Base-by-base conservation (phyloP, 164 flowering plant species). In the Kingdonia uniflora region DNA sequence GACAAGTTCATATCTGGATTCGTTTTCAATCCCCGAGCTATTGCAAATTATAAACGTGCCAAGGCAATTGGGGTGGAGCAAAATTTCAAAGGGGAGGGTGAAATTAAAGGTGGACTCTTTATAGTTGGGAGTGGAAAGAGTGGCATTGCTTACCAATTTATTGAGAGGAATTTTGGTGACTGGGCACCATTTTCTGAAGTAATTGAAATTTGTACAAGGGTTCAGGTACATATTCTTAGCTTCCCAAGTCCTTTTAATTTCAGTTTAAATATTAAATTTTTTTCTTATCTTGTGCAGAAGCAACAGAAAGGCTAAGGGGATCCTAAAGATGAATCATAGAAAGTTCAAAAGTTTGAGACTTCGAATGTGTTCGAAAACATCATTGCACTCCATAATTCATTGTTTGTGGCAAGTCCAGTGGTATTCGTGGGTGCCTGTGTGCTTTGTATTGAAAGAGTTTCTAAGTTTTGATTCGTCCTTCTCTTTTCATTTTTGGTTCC, bases 81-180 rank as follows among this genome's bases (percentile, higher is more conserved):
- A 43, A 85, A 77, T 59, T 77, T 66, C 56, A 79, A 57, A 56
- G 95, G 87, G 45, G 81, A 85, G 59, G 95, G 89, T 42, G 80
- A 79, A 58, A 82, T 74, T 20, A 85, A 82, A 62, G 95, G 95
- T 24, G 95, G 95, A 14, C 78, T 80, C 11, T 79, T 79, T 26
- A 63, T 82, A 39, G 62, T 85, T 46, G 87, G 87, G 25, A 72
- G 67, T n/a, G 87, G 82, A 61, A 80, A 71, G 63, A 70, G 63
- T 55, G 95, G 95, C 1, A 71, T 85, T 35, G 89, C 89, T 50
- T 85, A 82, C 62, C 84, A 85, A 69, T 82, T 82, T 61, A 79
- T 80, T 19, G 95, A 85, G 71, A 77, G 89, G 56, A 82, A 85
- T 54, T 82, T 82, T 50, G 95, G 89, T 13, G 89, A 85, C 54